phyloP scores from a whole-genome alignment of 179 eudicot genomes.

The Dionaea muscipula region DNA sequence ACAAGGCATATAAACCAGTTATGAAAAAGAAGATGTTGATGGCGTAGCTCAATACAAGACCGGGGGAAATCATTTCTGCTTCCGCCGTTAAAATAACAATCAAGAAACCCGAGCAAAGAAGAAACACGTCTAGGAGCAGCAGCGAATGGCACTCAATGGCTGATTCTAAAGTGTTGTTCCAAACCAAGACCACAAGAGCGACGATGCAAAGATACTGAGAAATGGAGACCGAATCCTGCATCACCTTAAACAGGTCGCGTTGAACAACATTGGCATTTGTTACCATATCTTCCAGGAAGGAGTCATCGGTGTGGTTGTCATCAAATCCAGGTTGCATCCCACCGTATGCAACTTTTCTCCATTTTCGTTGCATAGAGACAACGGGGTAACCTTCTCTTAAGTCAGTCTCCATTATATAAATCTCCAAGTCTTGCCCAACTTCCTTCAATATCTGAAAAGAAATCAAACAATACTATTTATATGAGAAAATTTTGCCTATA shows the following conservation, averaged over 20 bases:
- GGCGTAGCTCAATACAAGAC: constrained; percentile 34
- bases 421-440: too few species aligned
- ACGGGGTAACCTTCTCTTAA: constrained; percentile 10
- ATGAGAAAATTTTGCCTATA: too few species aligned
- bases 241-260: constrained; percentile 57
- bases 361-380: constrained; percentile 25
- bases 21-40: constrained; percentile 59
- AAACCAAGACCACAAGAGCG: constrained; percentile 68
- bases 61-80: constrained; percentile 44
- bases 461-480: too few species aligned
- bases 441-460: too few species aligned
- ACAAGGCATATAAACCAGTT: constrained; percentile 58
- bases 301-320: constrained; percentile 80
- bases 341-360: constrained; percentile 93
- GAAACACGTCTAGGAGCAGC: constrained; percentile 49
- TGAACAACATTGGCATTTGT: constrained; percentile 86
- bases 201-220: constrained; percentile 86
- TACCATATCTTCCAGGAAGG: constrained; percentile 80
- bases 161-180: constrained; percentile 61
- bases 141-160: constrained; percentile 44
- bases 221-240: constrained; percentile 69
- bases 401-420: constrained; percentile 13
- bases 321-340: constrained; percentile 94
- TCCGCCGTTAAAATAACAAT: constrained; percentile 52
- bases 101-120: constrained; percentile 68